Evolutionary conservation across 768 basidiomycete species (phyloP).

Genomic region (Mycena polygramma): DNA sequence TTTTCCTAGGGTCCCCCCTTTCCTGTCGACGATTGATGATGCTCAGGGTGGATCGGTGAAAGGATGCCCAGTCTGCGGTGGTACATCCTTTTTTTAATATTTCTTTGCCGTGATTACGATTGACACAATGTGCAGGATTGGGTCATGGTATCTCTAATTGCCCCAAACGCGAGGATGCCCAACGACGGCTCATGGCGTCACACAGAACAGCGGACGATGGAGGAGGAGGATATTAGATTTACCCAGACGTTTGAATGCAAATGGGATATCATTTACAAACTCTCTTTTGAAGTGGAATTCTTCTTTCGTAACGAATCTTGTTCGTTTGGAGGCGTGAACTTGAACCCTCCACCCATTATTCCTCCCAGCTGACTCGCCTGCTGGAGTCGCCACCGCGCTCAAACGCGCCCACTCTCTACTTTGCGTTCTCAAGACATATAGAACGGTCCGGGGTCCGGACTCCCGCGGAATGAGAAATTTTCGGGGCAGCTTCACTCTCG

Average conservation of each 20-base stretch:
- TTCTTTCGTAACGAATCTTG: too few relatives aligned
- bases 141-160: conserved; percentile 96
- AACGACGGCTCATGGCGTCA: conserved; percentile 90
- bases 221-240: conserved; percentile 58
- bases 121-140: conserved; percentile 67
- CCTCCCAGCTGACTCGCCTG: too few relatives aligned
- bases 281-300: too few relatives aligned
- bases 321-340: too few relatives aligned
- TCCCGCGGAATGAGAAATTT: too few relatives aligned
- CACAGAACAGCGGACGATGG: conserved; percentile 81
- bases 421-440: too few relatives aligned
- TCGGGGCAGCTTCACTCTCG: too few relatives aligned
- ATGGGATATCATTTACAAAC: too few relatives aligned
- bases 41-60: conserved; percentile 85
- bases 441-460: too few relatives aligned
- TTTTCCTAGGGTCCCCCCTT: conserved; percentile 86
- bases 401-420: too few relatives aligned
- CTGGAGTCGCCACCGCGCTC: too few relatives aligned
- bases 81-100: conserved; percentile 51
- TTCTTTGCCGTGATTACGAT: conserved; percentile 9
- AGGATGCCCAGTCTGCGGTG: conserved; percentile 97
- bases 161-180: conserved; percentile 95
- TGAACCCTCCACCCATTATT: too few relatives aligned
- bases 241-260: neutral
- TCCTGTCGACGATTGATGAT: conserved; percentile 91